Evolutionary conservation across 139 green algal species (phyloP).

Genomic region (Diplosphaera chodatii): DNA sequence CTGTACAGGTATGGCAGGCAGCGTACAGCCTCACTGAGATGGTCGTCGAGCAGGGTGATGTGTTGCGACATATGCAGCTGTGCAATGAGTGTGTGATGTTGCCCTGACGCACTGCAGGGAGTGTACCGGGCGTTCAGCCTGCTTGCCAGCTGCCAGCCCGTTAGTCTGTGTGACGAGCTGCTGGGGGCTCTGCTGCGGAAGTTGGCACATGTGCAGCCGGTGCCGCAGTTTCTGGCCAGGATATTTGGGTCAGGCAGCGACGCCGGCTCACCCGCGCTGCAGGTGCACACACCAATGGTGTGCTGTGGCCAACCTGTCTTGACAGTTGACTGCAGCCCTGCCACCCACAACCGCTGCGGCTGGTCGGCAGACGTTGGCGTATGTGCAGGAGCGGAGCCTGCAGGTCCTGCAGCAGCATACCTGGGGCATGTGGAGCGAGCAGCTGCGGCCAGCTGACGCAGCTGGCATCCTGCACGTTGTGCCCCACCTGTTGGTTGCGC

Average conservation of each 20-base stretch:
- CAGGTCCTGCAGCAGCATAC: neutral
- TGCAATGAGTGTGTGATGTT: too few relatives aligned
- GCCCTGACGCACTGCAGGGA: neutral
- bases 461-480: neutral
- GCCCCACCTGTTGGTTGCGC: neutral
- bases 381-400: neutral
- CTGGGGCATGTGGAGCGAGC: too few relatives aligned
- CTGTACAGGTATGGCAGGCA: too few relatives aligned
- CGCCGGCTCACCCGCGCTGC: neutral
- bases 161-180: neutral
- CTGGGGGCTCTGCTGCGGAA: neutral
- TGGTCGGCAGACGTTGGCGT: too few relatives aligned
- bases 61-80: too few relatives aligned
- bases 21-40: too few relatives aligned
- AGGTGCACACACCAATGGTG: neutral
- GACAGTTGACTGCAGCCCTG: too few relatives aligned
- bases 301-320: too few relatives aligned
- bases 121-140: neutral
- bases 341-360: too few relatives aligned
- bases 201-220: neutral
- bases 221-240: neutral
- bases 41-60: too few relatives aligned
- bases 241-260: neutral
- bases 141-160: neutral
- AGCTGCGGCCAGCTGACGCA: neutral